A percentile compares a stretch with the other conserved stretches of the same genome.
phyloP scores from a whole-genome alignment of 202 grass and related monocot genomes.

The Cymbopogon flexuosus region DNA sequence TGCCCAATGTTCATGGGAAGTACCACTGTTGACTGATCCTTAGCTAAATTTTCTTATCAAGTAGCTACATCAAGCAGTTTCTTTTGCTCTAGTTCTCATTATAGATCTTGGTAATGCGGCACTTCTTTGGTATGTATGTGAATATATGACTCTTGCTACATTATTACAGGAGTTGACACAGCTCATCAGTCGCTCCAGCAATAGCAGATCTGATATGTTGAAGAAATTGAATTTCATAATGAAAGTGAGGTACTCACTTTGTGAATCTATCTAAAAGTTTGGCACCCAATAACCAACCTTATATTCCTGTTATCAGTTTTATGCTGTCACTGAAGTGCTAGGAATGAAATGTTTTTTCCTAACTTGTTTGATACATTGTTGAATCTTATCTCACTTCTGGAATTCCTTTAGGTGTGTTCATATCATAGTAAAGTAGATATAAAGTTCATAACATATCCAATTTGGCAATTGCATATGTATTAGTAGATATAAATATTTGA shows the following conservation, averaged over 20 bases:
- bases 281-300: background rate
- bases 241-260: constrained; percentile 61
- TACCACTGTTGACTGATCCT: background rate
- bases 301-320: constrained; percentile 17
- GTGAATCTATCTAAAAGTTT: background rate
- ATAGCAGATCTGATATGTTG: constrained; percentile 40
- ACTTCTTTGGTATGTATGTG: constrained; percentile 19
- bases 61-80: background rate
- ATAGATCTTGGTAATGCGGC: background rate
- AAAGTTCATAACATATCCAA: background rate
- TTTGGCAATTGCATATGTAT: background rate
- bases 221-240: constrained; percentile 60
- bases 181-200: constrained; percentile 28
- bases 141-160: constrained; percentile 23
- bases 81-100: constrained; percentile 2
- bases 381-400: background rate
- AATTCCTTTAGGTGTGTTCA: constrained; percentile 1
- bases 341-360: background rate
- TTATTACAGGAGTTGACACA: constrained; percentile 46
- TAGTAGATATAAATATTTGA: constrained; percentile 1
- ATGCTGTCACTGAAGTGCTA: constrained; percentile 18
- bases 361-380: background rate
- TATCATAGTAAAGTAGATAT: background rate
- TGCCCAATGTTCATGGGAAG: constrained; percentile 1
- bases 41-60: constrained; percentile 11